Conservation (phyloP, 768 basidiomycete species). For the Panus rudis region DNA sequence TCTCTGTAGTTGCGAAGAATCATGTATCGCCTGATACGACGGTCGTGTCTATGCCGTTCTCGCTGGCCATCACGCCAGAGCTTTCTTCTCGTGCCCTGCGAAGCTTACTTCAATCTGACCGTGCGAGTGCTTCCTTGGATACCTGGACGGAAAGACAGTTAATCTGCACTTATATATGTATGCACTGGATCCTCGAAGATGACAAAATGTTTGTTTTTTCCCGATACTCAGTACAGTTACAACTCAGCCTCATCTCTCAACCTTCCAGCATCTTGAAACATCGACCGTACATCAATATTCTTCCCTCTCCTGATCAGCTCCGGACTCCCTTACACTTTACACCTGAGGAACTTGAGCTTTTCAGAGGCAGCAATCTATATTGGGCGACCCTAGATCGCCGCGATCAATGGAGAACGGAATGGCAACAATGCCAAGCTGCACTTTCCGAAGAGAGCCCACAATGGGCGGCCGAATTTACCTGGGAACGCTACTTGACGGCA, state of each 20-base stretch:
- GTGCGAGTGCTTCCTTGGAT: constrained; percentile 8
- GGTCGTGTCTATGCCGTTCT: constrained; percentile 63
- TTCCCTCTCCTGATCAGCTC: constrained; percentile 53
- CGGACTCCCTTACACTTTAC: constrained; percentile 74
- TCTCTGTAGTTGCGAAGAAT: constrained; percentile 41
- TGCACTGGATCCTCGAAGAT: constrained; percentile 49
- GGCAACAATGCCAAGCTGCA: constrained; percentile 42
- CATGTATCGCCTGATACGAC: constrained; percentile 42
- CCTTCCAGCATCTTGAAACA: constrained; percentile 26
- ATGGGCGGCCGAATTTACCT: constrained; percentile 53
- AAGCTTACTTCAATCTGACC: constrained; percentile 25
- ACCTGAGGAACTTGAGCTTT: constrained; percentile 48
- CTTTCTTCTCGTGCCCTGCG: constrained; percentile 37
- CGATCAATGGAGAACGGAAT: constrained; percentile 56
- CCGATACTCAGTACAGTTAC: constrained; percentile 1
- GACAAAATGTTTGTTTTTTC: constrained; percentile 19
- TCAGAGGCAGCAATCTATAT: constrained; percentile 76
- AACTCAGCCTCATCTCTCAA: constrained; percentile 2
- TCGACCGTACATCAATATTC: constrained; percentile 55
- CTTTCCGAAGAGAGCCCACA: constrained; percentile 28
- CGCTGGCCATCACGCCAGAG: constrained; percentile 54
- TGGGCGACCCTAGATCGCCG: constrained; percentile 68
- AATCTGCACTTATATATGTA: constrained; percentile 57
- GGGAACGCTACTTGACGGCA: constrained; percentile 66
- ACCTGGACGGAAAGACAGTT: constrained; percentile 59